These are phyloP conservation scores for Cicer yamashitae DNA, from an alignment of 306 rosid species.

Conservation along the genomic window DNA sequence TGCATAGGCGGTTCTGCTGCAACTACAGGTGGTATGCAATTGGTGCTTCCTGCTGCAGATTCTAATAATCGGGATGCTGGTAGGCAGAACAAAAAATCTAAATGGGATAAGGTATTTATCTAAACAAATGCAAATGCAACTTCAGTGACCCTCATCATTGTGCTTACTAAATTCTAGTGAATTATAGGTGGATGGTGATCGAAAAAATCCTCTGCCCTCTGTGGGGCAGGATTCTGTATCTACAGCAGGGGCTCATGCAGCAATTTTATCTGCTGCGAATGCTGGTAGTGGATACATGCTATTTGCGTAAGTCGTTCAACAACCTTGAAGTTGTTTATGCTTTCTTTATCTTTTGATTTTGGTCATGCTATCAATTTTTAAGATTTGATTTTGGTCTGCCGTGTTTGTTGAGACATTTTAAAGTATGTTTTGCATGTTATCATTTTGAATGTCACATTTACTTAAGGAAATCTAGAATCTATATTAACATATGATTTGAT, in stretches of 20 bases:
- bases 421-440: slow-evolving; percentile 1
- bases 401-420: not conserved
- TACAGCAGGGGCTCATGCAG: slow-evolving; percentile 68
- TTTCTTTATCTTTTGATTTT: slow-evolving; percentile 28
- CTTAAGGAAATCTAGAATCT: slow-evolving; percentile 25
- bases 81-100: slow-evolving; percentile 65
- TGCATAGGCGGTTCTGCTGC: slow-evolving; percentile 56
- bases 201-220: slow-evolving; percentile 69
- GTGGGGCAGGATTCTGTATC: slow-evolving; percentile 67
- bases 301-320: slow-evolving; percentile 70
- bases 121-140: slow-evolving; percentile 16
- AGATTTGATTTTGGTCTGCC: slow-evolving; percentile 24
- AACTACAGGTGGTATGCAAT: slow-evolving; percentile 55
- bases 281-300: slow-evolving; percentile 85
- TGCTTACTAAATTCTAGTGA: slow-evolving; percentile 42
- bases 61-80: slow-evolving; percentile 68
- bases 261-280: slow-evolving; percentile 72
- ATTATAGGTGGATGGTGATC: slow-evolving; percentile 77
- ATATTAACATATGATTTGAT: not conserved
- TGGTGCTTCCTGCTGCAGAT: slow-evolving; percentile 59
- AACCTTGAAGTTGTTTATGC: slow-evolving; percentile 23
- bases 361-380: slow-evolving; percentile 10
- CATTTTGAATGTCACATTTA: slow-evolving; percentile 17
- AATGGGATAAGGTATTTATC: slow-evolving; percentile 65
- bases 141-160: slow-evolving; percentile 30